A percentile compares a stretch with the other conserved stretches of the same genome.
These are phyloP conservation scores for Glycine latifolia DNA, from an alignment of 306 rosid species.

Conservation along the genomic window DNA sequence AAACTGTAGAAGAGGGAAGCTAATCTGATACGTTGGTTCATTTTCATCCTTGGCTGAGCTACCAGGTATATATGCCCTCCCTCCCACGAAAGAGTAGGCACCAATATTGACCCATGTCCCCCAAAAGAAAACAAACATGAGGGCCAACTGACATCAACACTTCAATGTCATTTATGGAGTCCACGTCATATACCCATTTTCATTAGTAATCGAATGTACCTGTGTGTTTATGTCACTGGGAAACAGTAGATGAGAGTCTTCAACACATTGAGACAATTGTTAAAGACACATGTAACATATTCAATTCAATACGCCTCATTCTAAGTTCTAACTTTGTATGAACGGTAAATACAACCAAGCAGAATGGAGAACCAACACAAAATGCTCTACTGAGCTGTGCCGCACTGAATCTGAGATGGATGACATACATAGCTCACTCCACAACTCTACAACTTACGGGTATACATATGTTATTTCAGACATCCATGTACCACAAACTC, in stretches of 20 bases:
- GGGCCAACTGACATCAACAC: constrained; percentile 33
- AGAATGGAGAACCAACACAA: constrained; percentile 22
- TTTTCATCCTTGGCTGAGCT: constrained; percentile 1
- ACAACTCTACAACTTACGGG: not conserved
- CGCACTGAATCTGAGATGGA: constrained; percentile 16
- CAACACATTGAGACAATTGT: constrained; percentile 42
- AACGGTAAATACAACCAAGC: constrained; percentile 13
- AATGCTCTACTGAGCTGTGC: constrained; percentile 30
- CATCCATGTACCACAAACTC: too few relatives aligned
- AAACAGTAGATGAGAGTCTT: constrained; percentile 31
- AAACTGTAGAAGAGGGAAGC: not conserved
- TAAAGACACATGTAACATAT: constrained; percentile 26
- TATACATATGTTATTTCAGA: not conserved
- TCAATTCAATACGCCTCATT: constrained; percentile 8
- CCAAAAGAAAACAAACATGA: constrained; percentile 31
- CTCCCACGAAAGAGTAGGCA: not conserved
- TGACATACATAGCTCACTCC: not conserved
- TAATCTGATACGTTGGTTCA: not conserved
- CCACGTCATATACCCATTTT: constrained; percentile 26
- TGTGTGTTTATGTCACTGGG: constrained; percentile 17
- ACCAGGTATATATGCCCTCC: constrained; percentile 18
- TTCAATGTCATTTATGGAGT: constrained; percentile 29
- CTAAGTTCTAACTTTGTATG: constrained; percentile 16
- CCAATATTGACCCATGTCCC: constrained; percentile 21
- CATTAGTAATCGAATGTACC: constrained; percentile 44